Base-by-base conservation (phyloP, 1,284 basidiomycete genomes). In the Ceratobasidium papillatum region DNA sequence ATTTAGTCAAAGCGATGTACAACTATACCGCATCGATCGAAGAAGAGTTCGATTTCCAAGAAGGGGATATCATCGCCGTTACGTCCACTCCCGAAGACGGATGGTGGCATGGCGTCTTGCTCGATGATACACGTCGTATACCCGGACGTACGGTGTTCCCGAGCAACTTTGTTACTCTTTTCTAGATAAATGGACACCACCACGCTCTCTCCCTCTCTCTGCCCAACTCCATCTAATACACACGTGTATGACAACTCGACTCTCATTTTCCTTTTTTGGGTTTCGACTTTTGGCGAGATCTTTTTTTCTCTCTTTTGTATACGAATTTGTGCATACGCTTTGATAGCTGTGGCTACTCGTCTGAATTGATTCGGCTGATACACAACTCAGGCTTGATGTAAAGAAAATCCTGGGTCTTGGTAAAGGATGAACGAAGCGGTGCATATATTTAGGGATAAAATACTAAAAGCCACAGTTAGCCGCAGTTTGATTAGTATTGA, bases 61-160 rank as follows among this genome's bases (percentile, higher is more conserved):
- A 90, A 27, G 94, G 92, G 4, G 95, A 97, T 82, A 92, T 97
- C 77, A 96, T 98, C 79, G 95, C 95, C 9, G 94, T 97, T 3
- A 96, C 94, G 1, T 87, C 90, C 54, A 96, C 94, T 17, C 94
- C 95, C 12, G 93, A 96, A 77, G 95, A 98, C 79, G 95, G 94
- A 0, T 97, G 95, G 95, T 97, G 95, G 95, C 92, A 90, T 71
- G 93, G 94, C 19, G 88, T 91, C 80, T 81, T 97, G 75, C 83
- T 97, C 54, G 95, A 98, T 79, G 96, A 97, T 80, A 88, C 88
- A 41, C 86, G 95, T 77, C 86, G 94, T 76, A 86, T 91, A 78
- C 86, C 87, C 3, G 95, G 95, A 14, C 85, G 91, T 69, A 91
- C 93, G 79, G 91, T 95, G 77, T 96, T 98, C 88, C 95, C 95